Base-by-base conservation (phyloP, 2,329 filamentous ascomycete species). In the Cladosporium phlei region DNA sequence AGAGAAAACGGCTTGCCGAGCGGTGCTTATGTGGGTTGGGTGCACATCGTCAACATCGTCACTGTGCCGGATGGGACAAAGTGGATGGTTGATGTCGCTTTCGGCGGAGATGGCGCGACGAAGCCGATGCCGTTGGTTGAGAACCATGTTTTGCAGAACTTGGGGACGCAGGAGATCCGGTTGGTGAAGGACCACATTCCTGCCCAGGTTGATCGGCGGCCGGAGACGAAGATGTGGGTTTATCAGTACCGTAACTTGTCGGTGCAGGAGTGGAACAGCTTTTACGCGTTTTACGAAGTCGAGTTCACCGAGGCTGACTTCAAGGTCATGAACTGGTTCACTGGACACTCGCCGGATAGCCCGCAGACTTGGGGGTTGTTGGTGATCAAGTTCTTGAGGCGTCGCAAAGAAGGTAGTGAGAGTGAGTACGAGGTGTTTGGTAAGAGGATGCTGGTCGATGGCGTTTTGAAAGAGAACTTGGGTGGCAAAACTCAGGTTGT, bases 221-320 rank as follows among this genome's bases (percentile, higher is more conserved):
- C 38, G n/a, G 49, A 57, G 48, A 66, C 70, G 29, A 63, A 67
- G n/a, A 54, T 70, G 10, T 73, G 70, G 69, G 63, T 71, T 2
- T 71, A 69, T 43, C 65, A 72, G 48, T 61, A 66, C 50, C 63
- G 42, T 52, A 59, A 59, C 28, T 39, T 50, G 16, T 35, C 63
- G 0, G 65, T 73, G 0, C 67, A 64, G 37, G 68, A 70, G 2
- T 89, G 82, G 78, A 69, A 74, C 25, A 67, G 76, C 2, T 77
- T 73, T 48, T 87, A 86, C 61, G 76, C 73, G 46, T 89, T 88
- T 61, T 72, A 74, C 2, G 79, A 85, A 14, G 65, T 75, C 11
- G 82, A 86, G 62, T 85, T 83, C 59, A 60, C 78, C 21, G 73
- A 71, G 3, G 61, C 66, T 19, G 83, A 86, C 60, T 86, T 80